Conservation (phyloP, 129 eudicot genomes). For the Arctium minus region DNA sequence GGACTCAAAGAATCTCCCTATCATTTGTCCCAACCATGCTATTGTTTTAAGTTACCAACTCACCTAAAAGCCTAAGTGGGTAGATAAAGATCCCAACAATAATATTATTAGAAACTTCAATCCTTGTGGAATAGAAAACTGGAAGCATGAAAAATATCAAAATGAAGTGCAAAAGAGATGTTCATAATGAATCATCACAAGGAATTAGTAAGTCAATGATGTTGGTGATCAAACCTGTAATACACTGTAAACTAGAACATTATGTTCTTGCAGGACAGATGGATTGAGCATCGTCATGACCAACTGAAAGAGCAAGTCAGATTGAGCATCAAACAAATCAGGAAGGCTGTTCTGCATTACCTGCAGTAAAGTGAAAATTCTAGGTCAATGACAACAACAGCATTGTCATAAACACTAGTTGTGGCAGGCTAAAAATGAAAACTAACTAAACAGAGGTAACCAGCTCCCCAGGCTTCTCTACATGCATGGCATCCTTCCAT, state of each 20-base stretch:
- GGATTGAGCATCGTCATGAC: conserved; percentile 99
- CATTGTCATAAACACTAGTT: too few species aligned
- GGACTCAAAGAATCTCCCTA: neutral
- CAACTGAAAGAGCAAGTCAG: conserved; percentile 92
- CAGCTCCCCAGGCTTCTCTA: too few species aligned
- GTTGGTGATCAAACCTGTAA: conserved; percentile 53
- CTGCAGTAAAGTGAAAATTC: conserved; percentile 35
- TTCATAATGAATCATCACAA: neutral
- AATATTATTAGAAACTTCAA: neutral
- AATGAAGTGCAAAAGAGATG: neutral
- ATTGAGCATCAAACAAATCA: conserved; percentile 93
- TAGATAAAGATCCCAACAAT: neutral
- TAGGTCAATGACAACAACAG: neutral
- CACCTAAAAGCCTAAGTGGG: neutral
- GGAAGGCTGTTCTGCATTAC: conserved; percentile 86
- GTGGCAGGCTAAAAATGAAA: too few species aligned
- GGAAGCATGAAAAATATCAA: neutral
- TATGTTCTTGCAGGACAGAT: conserved; percentile 69
- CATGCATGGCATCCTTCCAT: too few species aligned
- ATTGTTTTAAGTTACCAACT: neutral
- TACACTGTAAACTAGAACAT: conserved; percentile 86
- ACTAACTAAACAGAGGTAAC: too few species aligned
- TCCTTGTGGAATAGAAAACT: neutral
- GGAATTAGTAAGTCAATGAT: neutral
- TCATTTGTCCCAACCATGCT: neutral